These are phyloP conservation scores for Exophiala viscosa DNA, from an alignment of 2,329 filamentous ascomycete genomes.

Conservation along the genomic window DNA sequence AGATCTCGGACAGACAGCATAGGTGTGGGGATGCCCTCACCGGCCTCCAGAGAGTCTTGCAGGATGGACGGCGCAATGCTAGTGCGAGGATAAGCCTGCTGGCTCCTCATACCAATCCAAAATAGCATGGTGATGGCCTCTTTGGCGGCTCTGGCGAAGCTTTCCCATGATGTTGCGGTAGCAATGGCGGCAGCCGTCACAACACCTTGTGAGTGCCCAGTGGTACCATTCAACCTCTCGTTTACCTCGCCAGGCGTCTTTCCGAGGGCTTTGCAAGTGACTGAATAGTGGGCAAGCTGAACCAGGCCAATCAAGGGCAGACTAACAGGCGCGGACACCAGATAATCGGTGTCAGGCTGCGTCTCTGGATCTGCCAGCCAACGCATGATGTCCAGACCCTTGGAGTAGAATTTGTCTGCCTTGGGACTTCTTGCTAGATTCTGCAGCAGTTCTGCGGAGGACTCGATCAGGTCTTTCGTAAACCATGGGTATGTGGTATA, in stretches of 20 bases:
- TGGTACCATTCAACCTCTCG: constrained; percentile 79
- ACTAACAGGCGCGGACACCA: constrained; percentile 92
- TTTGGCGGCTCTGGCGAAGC: constrained; percentile 74
- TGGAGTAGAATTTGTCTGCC: constrained; percentile 92
- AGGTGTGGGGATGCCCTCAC: constrained; percentile 91
- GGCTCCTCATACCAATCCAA: constrained; percentile 96
- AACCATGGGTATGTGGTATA: constrained; percentile 90
- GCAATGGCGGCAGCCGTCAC: constrained; percentile 90
- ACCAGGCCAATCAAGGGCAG: constrained; percentile 94
- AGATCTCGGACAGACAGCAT: constrained; percentile 98
- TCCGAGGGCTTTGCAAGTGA: constrained; percentile 87
- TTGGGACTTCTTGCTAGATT: constrained; percentile 75
- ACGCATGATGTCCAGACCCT: constrained; percentile 90
- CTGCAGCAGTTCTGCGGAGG: constrained; percentile 82
- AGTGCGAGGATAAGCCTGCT: constrained; percentile 93
- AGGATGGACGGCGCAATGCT: constrained; percentile 87
- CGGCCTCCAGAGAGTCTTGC: constrained; percentile 88
- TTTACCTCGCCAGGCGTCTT: constrained; percentile 84
- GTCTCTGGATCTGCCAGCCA: constrained; percentile 88
- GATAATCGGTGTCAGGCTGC: constrained; percentile 89
- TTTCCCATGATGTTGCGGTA: constrained; percentile 88
- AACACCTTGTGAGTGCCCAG: constrained; percentile 94
- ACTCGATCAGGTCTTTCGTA: constrained; percentile 76
- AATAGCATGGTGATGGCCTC: constrained; percentile 89
- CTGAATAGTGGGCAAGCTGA: constrained; percentile 90